Evolutionary conservation across 345 rosid species (phyloP).

Genomic region (Boechera divaricarpa): DNA sequence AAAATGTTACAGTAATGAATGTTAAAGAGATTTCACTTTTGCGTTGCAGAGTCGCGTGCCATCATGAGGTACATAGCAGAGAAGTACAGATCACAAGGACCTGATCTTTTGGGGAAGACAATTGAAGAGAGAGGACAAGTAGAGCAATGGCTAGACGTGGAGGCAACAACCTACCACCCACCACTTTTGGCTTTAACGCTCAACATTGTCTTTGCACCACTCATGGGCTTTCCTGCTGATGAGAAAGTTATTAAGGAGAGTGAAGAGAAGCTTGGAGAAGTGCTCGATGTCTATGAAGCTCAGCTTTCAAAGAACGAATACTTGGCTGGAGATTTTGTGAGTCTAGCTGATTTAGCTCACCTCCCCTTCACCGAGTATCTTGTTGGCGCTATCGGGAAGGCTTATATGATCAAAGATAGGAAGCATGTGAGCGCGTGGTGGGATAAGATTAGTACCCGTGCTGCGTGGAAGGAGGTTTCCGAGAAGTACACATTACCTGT

Average conservation of each 20-base stretch:
- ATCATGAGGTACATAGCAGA: conserved; percentile 70
- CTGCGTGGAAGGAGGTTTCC: conserved; percentile 63
- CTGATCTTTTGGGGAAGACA: conserved; percentile 44
- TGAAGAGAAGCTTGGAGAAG: conserved; percentile 64
- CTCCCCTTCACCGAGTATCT: conserved; percentile 61
- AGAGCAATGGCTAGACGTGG: conserved; percentile 75
- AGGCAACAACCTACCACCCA: conserved; percentile 63
- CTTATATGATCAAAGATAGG: conserved; percentile 57
- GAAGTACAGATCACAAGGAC: conserved; percentile 56
- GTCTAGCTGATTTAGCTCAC: conserved; percentile 73
- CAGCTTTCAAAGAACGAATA: conserved; percentile 65
- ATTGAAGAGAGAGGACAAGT: conserved; percentile 55
- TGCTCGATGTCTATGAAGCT: conserved; percentile 63
- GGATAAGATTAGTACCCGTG: conserved; percentile 66
- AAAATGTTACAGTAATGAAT: too few relatives aligned
- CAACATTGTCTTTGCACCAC: conserved; percentile 51
- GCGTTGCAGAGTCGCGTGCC: conserved; percentile 64
- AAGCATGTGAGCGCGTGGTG: conserved; percentile 68
- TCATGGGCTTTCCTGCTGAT: conserved; percentile 51
- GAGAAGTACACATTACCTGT: conserved; percentile 40
- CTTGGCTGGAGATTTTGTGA: conserved; percentile 66
- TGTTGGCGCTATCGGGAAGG: conserved; percentile 55
- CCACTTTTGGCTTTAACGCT: conserved; percentile 48
- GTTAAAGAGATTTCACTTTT: not conserved
- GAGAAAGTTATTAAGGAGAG: conserved; percentile 55